These are phyloP conservation scores for Trametes polyzona DNA, from an alignment of 1,284 basidiomycete species.

Conservation along the genomic window DNA sequence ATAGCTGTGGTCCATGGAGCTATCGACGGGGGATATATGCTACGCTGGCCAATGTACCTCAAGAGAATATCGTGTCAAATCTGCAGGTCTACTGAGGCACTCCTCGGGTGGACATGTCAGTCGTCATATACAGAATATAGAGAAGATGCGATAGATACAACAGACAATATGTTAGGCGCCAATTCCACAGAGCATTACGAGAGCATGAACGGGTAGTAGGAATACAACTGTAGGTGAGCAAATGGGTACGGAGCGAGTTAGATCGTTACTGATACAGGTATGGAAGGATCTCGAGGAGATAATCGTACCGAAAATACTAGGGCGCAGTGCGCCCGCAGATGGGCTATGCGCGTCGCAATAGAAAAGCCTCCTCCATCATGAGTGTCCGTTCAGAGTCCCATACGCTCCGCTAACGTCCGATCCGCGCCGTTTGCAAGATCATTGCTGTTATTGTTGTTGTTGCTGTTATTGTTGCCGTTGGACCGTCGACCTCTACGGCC, in stretches of 20 bases:
- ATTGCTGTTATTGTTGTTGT: constrained; percentile 28
- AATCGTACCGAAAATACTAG: constrained; percentile 52
- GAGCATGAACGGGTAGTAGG: constrained; percentile 32
- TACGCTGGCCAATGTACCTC: too few relatives aligned
- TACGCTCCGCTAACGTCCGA: constrained; percentile 80
- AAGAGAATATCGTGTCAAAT: neutral
- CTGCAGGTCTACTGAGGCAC: constrained; percentile 4
- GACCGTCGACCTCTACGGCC: constrained; percentile 36
- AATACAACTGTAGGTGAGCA: constrained; percentile 39
- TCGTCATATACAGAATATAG: constrained; percentile 12
- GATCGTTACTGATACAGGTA: constrained; percentile 30
- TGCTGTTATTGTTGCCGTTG: constrained; percentile 10
- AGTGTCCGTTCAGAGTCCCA: constrained; percentile 58
- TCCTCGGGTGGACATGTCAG: constrained; percentile 13
- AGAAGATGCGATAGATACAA: constrained; percentile 26
- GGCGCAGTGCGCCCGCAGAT: constrained; percentile 30
- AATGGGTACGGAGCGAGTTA: constrained; percentile 34
- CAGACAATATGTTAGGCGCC: constrained; percentile 32
- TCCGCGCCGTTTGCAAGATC: constrained; percentile 46
- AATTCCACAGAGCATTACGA: constrained; percentile 37
- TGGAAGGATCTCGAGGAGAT: constrained; percentile 24
- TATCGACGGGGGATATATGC: too few relatives aligned
- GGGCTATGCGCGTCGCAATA: constrained; percentile 21
- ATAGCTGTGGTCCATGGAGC: too few relatives aligned
- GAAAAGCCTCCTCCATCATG: constrained; percentile 6